Evolutionary conservation across 768 basidiomycete genomes (phyloP).

Genomic region (Termitomyces sp.): DNA sequence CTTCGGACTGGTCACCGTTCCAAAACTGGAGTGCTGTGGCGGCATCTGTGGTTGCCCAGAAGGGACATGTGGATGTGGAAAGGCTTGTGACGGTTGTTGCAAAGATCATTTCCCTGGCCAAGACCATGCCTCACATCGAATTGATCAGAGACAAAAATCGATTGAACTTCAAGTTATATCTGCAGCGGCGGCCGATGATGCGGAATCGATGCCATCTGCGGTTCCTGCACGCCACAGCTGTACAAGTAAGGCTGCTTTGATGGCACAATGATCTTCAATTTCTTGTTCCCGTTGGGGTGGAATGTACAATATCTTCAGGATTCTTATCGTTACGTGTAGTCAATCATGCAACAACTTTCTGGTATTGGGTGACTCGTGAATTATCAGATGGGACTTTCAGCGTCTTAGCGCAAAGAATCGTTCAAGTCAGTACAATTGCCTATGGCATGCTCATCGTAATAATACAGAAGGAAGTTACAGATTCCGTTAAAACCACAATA

Average conservation of each 20-base stretch:
- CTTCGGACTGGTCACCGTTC: constrained; percentile 52
- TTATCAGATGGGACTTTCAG: not conserved
- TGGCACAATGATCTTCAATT: not conserved
- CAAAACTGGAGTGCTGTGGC: constrained; percentile 67
- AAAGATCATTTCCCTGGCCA: constrained; percentile 24
- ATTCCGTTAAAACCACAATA: not conserved
- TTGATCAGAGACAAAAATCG: not conserved
- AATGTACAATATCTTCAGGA: not conserved
- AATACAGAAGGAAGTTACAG: constrained; percentile 1
- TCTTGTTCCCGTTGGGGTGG: no score
- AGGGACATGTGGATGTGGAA: constrained; percentile 53
- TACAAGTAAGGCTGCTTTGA: constrained; percentile 17
- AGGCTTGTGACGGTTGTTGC: constrained; percentile 55
- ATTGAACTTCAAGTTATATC: not conserved
- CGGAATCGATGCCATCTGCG: not conserved
- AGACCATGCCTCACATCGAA: not conserved
- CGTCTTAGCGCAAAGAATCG: not conserved
- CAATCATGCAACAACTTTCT: not conserved
- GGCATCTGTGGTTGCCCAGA: constrained; percentile 58
- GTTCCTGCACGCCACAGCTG: constrained; percentile 28
- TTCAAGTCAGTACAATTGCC: not conserved
- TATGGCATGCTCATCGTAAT: not conserved
- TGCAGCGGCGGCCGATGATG: not conserved
- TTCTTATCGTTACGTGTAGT: not conserved
- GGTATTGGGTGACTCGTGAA: not conserved